A percentile compares a stretch with the other conserved stretches of the same genome.
These are phyloP conservation scores for Suillus sp. DNA, from an alignment of 768 basidiomycete species.

Conservation along the genomic window DNA sequence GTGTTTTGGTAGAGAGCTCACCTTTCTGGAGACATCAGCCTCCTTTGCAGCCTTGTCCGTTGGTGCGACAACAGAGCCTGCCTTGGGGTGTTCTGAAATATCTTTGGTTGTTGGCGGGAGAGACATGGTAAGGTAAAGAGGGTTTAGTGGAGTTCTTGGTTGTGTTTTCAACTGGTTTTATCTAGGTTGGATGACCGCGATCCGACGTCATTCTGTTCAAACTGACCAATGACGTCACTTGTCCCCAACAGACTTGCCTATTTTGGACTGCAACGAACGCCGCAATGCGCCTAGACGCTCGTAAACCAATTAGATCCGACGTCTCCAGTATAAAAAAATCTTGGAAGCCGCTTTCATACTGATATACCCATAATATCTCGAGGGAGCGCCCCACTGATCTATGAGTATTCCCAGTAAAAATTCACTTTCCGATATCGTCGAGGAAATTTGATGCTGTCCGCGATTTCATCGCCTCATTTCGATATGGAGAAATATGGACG, in stretches of 20 bases:
- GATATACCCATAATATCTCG: too few relatives aligned
- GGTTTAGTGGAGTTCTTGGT: neutral
- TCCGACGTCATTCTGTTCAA: conserved; percentile 16
- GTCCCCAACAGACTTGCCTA: neutral
- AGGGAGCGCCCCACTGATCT: too few relatives aligned
- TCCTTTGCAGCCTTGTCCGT: conserved; percentile 60
- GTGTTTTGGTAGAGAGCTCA: conserved; percentile 17
- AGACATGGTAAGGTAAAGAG: conserved; percentile 50
- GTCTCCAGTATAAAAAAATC: too few relatives aligned
- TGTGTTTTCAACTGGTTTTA: conserved; percentile 4
- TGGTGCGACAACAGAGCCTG: conserved; percentile 66
- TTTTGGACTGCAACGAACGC: neutral
- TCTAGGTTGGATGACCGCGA: conserved; percentile 15
- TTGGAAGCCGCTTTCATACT: too few relatives aligned
- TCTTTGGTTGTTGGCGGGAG: conserved; percentile 65
- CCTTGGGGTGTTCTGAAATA: conserved; percentile 56
- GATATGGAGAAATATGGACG: too few relatives aligned
- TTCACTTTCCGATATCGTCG: too few relatives aligned
- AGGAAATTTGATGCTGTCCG: too few relatives aligned
- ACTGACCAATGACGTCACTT: neutral
- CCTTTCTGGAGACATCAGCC: conserved; percentile 82
- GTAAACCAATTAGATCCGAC: too few relatives aligned
- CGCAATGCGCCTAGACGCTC: too few relatives aligned
- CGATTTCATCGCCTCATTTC: too few relatives aligned
- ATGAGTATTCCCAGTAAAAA: too few relatives aligned